Base-by-base conservation (phyloP, 352 stramenopile genomes). In the Blastocystis sp. region DNA sequence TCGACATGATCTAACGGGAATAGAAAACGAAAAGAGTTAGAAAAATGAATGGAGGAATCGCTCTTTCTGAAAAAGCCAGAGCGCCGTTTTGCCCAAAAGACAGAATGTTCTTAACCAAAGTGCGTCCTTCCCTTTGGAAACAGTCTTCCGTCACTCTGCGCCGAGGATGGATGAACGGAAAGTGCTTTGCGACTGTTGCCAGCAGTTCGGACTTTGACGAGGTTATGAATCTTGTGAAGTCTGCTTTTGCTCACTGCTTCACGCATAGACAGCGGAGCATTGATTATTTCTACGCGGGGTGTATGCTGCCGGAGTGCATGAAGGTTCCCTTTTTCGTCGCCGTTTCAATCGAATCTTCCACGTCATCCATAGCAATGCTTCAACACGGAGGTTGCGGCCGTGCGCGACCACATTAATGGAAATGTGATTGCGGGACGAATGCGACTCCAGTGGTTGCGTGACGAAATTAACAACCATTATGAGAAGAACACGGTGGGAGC, bases 341-440 rank as follows among this genome's bases (percentile, higher is more conserved):
- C 21, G 69, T 79, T 19, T 61, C 7, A 19, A 17, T 17, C 38
- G 1, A 17, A 45, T n/a, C 40, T 61, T 43, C 14, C 54, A 34
- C 9, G 21, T 21, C 40, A 61, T 34, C 6, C 43, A 40, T 79
- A 79, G 69, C 43, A 79, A 60, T 61, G 69, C 38, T 79, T 79
- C 69, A 79, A 79, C 63, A 79, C 69, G 38, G 69, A 79, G 38
- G 45, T 54, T 43, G 69, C 43, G 14, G 38, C 21, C 7, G 43
- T 79, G 11, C 11, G 69, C 11, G 69, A 79, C 38, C 69, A 79
- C n/a, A 79, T 79, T 21, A 52, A 79, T n/a, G 69, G 69, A 43
- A 79, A 79, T 61, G 69, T 79, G 1, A 45, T 79, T n/a, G 69
- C 69, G 34, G 69, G 69, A 48, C 43, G 69, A 40, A 79, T 79